These are phyloP conservation scores for Kwoniella bestiolae DNA, from an alignment of 768 basidiomycete genomes.

Conservation along the genomic window DNA sequence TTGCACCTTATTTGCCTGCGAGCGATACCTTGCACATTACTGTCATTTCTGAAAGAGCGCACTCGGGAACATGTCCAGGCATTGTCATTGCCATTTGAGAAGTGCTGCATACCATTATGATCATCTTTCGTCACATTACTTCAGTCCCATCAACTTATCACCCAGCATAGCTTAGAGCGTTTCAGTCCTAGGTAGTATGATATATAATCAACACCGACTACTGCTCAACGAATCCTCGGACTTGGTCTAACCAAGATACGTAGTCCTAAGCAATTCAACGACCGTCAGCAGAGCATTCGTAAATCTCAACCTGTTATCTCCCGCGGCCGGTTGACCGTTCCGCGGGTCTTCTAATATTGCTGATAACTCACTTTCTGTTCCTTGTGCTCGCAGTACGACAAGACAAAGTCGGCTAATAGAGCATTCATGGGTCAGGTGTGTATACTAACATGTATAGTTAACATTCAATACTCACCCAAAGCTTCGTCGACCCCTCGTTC, in stretches of 20 bases:
- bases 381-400: conserved; percentile 84
- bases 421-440: conserved; percentile 4
- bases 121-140: too few relatives aligned
- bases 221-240: conserved; percentile 78
- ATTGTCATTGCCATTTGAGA: not conserved
- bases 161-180: too few relatives aligned
- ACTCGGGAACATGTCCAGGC: too few relatives aligned
- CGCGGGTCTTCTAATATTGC: too few relatives aligned
- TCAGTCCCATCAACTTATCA: too few relatives aligned
- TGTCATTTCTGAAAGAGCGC: too few relatives aligned
- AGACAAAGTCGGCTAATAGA: conserved; percentile 73
- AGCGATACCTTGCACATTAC: too few relatives aligned
- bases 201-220: conserved; percentile 21
- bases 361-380: conserved; percentile 86
- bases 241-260: conserved; percentile 79
- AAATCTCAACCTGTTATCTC: too few relatives aligned
- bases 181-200: too few relatives aligned
- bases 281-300: not conserved
- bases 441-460: not conserved
- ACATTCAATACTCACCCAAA: conserved; percentile 57
- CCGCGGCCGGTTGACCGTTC: too few relatives aligned
- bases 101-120: conserved; percentile 7
- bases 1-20: not conserved
- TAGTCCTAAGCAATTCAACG: conserved; percentile 70
- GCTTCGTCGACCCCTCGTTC: conserved; percentile 86